Evolutionary conservation across 2,329 filamentous ascomycete species (phyloP).

Genomic region (Dendrostoma leiphaemia): DNA sequence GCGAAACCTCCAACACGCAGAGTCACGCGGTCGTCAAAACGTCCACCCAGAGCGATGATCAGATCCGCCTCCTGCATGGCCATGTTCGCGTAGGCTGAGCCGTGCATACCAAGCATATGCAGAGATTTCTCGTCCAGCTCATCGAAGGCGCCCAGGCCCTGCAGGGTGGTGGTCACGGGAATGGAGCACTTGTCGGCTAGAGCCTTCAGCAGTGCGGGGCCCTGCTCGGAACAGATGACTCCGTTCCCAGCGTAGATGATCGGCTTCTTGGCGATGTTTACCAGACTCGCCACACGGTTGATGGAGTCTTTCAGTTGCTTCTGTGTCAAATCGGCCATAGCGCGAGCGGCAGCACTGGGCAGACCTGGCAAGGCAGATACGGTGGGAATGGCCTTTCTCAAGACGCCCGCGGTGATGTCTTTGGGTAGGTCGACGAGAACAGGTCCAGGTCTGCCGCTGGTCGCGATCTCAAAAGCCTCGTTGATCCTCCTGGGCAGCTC

Average conservation of each 20-base stretch:
- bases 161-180: constrained; percentile 92
- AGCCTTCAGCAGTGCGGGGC: constrained; percentile 75
- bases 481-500: constrained; percentile 93
- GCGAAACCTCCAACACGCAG: constrained; percentile 81
- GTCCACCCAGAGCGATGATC: constrained; percentile 88
- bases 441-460: constrained; percentile 86
- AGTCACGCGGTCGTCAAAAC: constrained; percentile 96
- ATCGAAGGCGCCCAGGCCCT: constrained; percentile 88
- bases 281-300: constrained; percentile 71
- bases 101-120: constrained; percentile 99
- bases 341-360: constrained; percentile 82
- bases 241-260: constrained; percentile 94
- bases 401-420: constrained; percentile 85
- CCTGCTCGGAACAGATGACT: constrained; percentile 76
- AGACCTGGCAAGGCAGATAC: constrained; percentile 71
- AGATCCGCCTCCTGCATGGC: constrained; percentile 95
- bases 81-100: constrained; percentile 95
- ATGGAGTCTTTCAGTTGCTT: constrained; percentile 74
- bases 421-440: constrained; percentile 96
- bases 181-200: constrained; percentile 89
- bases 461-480: constrained; percentile 97
- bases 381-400: constrained; percentile 80
- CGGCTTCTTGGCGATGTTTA: constrained; percentile 90
- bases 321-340: constrained; percentile 69
- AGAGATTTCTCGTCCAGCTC: constrained; percentile 92